Percentiles rank a stretch among this genome's conserved stretches.
Evolutionary conservation across 2,329 filamentous ascomycete species (phyloP).

Genomic region (Fusarium odoratissimum): DNA sequence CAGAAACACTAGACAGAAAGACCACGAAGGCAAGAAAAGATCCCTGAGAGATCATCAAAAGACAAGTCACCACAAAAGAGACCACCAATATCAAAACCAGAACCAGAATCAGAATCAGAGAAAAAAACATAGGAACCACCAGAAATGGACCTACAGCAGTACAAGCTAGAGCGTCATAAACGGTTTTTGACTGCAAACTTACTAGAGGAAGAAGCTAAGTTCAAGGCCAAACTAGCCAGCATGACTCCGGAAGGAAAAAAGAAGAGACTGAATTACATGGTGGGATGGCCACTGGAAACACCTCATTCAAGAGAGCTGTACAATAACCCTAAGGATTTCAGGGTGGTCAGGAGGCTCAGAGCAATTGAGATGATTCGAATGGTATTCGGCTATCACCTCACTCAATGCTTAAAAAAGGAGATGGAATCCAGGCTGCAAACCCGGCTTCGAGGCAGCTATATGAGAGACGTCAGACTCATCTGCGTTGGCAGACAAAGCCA

Average conservation of each 20-base stretch:
- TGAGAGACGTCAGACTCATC: conserved; percentile 22
- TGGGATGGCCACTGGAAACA: not conserved
- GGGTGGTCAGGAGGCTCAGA: not conserved
- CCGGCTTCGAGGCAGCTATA: not conserved
- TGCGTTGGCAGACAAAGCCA: conserved; percentile 7
- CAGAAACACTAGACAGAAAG: not conserved
- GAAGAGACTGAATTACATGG: not conserved
- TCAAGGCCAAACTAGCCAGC: not conserved
- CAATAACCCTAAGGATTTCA: not conserved
- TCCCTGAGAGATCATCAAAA: not conserved
- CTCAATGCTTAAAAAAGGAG: not conserved
- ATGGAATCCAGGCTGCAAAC: not conserved
- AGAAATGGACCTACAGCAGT: not conserved
- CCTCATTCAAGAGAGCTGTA: conserved; percentile 23
- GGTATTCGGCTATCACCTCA: not conserved
- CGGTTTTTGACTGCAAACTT: not conserved
- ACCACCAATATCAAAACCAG: not conserved
- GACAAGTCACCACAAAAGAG: not conserved
- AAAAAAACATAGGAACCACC: not conserved
- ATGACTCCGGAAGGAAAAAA: not conserved
- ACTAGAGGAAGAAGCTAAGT: not conserved
- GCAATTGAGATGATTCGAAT: conserved; percentile 3
- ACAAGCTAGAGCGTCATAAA: not conserved
- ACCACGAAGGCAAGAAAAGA: not conserved
- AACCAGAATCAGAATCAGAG: not conserved